Evolutionary conservation across 805 yeast species (phyloP), one percentile per base, ranked within the genome.

Genomic region (Brettanomyces anomalus): DNA sequence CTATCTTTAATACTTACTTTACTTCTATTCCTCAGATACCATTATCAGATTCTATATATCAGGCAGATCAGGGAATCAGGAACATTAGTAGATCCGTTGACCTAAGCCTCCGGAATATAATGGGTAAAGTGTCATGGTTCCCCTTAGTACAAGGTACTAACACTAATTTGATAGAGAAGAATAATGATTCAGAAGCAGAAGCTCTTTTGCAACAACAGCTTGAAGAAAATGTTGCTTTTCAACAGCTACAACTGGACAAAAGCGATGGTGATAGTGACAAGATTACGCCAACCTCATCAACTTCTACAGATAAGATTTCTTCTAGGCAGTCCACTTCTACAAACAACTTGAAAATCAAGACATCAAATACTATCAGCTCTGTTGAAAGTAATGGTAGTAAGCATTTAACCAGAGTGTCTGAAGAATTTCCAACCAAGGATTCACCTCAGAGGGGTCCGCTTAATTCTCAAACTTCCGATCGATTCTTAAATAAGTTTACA

Each of bases 31-130:
- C 35, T 15, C 49, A 19, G 46, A 49, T 37, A 43, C 51, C 43
- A 5, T 32, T 49, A 30, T 45, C 53, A 10, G 48, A 43, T 17
- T 26, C 52, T 2, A 43, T 61, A 6, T 58, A 60, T 34, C 58
- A 56, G 37, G 65, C 67, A 1, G 66, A 64, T 44, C 67, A 64
- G 46, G 66, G 67, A 1, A 31, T 64, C 5, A 48, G 62, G 40
- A 55, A 58, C 10, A 59, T 64, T 14, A 60, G 66, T 39, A 49
- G 44, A 30, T 57, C 67, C n/a, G 62, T 64, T 15, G 68, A 64
- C 43, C 47, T 61, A 14, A 61, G 66, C 45, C 50, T 64, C 24
- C 53, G 52, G 33, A 56, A 49, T 45, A 57, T 64, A 3, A 53
- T 63, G 42, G 66, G 66, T 3, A 55, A 49, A 44, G 65, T 64